These are phyloP conservation scores for Xylaria sp. DNA, from an alignment of 2,329 filamentous ascomycete genomes.

Conservation along the genomic window DNA sequence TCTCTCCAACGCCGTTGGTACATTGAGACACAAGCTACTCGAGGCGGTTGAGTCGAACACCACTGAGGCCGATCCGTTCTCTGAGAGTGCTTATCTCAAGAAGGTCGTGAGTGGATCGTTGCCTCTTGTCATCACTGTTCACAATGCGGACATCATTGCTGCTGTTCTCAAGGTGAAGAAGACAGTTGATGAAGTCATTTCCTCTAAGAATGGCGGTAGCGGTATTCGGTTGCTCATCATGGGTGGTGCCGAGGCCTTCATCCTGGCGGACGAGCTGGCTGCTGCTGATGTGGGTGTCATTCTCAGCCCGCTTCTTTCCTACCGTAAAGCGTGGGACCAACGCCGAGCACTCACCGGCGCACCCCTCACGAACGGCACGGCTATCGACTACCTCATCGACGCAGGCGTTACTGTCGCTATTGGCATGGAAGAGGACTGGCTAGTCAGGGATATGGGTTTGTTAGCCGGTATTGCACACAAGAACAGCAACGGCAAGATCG, in stretches of 20 bases:
- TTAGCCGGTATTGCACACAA: slow-evolving; percentile 54
- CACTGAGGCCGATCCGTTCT: slow-evolving; percentile 37
- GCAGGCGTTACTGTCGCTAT: slow-evolving; percentile 56
- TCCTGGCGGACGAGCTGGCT: slow-evolving; percentile 55
- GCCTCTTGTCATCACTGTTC: slow-evolving; percentile 53
- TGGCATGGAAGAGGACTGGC: slow-evolving; percentile 57
- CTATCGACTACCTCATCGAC: slow-evolving; percentile 50
- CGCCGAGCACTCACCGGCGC: slow-evolving; percentile 58
- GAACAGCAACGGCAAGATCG: slow-evolving; percentile 52
- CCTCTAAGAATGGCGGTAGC: slow-evolving; percentile 14
- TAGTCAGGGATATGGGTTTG: slow-evolving; percentile 54
- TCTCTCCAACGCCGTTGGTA: slow-evolving; percentile 40
- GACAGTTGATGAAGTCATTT: slow-evolving; percentile 44
- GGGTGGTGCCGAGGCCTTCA: slow-evolving; percentile 58
- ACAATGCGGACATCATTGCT: slow-evolving; percentile 60
- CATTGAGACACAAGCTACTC: slow-evolving; percentile 15
- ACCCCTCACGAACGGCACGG: slow-evolving; percentile 60
- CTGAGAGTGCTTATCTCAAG: slow-evolving; percentile 46
- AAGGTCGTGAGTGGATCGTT: slow-evolving; percentile 50
- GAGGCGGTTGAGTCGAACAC: slow-evolving; percentile 40
- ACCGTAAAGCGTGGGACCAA: slow-evolving; percentile 53
- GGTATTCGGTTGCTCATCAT: slow-evolving; percentile 51
- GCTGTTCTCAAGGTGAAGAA: slow-evolving; percentile 54
- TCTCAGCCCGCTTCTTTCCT: slow-evolving; percentile 54
- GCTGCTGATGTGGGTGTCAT: slow-evolving; percentile 53